phyloP scores from a whole-genome alignment of 1,284 basidiomycete genomes.

The Irpex rosettiformis region DNA sequence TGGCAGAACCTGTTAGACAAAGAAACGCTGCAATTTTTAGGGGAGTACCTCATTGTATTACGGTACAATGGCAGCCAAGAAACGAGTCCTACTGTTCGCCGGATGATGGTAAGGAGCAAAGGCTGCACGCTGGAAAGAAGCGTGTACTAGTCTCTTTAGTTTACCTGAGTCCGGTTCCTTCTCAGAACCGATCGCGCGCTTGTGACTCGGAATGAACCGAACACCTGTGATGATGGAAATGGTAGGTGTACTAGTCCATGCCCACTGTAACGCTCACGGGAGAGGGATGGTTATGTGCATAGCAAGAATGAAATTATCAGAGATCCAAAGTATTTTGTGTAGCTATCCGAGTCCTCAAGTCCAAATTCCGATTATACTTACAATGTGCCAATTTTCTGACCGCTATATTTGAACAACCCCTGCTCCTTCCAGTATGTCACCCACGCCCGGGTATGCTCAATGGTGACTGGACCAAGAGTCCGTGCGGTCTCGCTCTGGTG shows the following conservation, averaged over 20 bases:
- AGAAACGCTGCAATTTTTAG: not conserved
- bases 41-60: not conserved
- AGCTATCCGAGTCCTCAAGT: no score
- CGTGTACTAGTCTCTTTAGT: no score
- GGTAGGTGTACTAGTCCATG: not conserved
- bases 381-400: not conserved
- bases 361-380: not conserved
- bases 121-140: not conserved
- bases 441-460: slow-evolving; percentile 6
- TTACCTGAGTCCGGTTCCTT: slow-evolving; percentile 3
- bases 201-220: not conserved
- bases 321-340: not conserved
- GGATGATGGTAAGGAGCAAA: not conserved
- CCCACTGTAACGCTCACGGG: not conserved
- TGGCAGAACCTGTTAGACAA: not conserved
- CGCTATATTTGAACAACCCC: slow-evolving; percentile 2
- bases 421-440: slow-evolving; percentile 8
- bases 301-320: not conserved
- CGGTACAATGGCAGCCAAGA: not conserved
- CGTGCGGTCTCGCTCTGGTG: slow-evolving; percentile 1
- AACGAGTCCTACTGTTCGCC: not conserved
- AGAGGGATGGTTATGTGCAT: not conserved
- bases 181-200: not conserved
- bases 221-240: not conserved
- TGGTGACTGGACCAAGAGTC: not conserved